Percentiles rank a stretch among this genome's conserved stretches.
phyloP scores from a whole-genome alignment of 1,284 basidiomycete genomes.

The Ceratobasidium sp. region DNA sequence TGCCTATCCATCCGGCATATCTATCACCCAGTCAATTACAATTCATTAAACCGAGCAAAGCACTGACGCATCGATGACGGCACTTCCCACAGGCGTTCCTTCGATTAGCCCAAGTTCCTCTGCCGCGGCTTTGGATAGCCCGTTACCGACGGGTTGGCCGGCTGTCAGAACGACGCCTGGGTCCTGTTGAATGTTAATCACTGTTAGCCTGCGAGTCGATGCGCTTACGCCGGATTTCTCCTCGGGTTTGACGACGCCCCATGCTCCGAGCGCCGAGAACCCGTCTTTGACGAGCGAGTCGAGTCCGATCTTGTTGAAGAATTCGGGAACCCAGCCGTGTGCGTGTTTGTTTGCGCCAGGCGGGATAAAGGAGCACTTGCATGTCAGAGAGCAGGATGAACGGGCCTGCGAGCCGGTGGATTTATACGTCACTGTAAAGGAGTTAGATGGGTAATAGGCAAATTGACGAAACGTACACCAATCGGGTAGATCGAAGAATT shows the following conservation, averaged over 20 bases:
- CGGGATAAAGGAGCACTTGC: slow-evolving; percentile 97
- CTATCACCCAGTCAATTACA: slow-evolving; percentile 50
- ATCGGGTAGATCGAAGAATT: slow-evolving; percentile 98
- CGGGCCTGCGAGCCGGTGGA: slow-evolving; percentile 82
- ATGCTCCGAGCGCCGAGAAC: slow-evolving; percentile 81
- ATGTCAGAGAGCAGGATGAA: slow-evolving; percentile 92
- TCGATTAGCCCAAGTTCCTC: slow-evolving; percentile 82
- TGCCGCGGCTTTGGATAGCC: slow-evolving; percentile 80
- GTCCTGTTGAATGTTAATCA: slow-evolving; percentile 37
- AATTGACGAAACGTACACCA: slow-evolving; percentile 56
- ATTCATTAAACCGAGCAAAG: not conserved
- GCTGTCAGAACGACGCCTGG: slow-evolving; percentile 75
- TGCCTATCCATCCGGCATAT: slow-evolving; percentile 99
- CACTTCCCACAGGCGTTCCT: slow-evolving; percentile 95
- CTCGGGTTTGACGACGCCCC: slow-evolving; percentile 40
- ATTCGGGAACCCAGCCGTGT: slow-evolving; percentile 85
- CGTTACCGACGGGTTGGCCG: slow-evolving; percentile 87
- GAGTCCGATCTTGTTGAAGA: slow-evolving; percentile 85
- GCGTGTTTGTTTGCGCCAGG: slow-evolving; percentile 54
- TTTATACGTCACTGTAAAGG: slow-evolving; percentile 74
- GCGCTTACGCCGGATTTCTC: not conserved
- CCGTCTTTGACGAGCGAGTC: slow-evolving; percentile 67
- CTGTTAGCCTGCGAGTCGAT: not conserved
- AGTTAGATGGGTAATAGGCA: not conserved
- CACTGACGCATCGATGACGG: slow-evolving; percentile 91